Percentiles rank a stretch among this genome's conserved stretches.
Evolutionary conservation across 805 yeast species (phyloP).

Genomic region (Lachancea waltii): DNA sequence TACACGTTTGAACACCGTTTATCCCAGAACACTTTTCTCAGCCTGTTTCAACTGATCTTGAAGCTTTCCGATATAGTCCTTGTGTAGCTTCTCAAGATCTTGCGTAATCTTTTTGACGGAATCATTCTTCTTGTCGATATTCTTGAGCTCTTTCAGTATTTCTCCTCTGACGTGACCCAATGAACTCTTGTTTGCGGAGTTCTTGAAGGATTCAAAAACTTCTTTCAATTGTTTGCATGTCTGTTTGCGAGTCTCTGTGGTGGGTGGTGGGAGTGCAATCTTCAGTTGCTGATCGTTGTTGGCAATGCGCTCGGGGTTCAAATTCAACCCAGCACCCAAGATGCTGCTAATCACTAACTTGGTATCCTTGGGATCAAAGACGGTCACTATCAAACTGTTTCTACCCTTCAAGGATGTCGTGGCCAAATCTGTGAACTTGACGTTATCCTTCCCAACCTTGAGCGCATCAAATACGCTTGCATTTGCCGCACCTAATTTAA

Average conservation of each 20-base stretch:
- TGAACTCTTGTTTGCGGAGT: slow-evolving; percentile 42
- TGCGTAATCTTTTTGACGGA: slow-evolving; percentile 46
- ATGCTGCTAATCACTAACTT: slow-evolving; percentile 67
- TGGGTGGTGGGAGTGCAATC: slow-evolving; percentile 68
- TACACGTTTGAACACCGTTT: too few relatives aligned
- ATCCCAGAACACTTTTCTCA: slow-evolving; percentile 39
- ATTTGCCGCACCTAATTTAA: slow-evolving; percentile 64
- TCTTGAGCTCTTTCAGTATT: slow-evolving; percentile 49
- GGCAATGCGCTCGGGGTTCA: slow-evolving; percentile 76
- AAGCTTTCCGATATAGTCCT: slow-evolving; percentile 54
- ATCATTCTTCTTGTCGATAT: slow-evolving; percentile 47
- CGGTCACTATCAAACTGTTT: slow-evolving; percentile 65
- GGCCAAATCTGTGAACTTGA: slow-evolving; percentile 57
- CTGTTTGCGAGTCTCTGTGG: slow-evolving; percentile 56
- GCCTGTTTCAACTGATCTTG: slow-evolving; percentile 48
- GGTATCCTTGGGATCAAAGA: slow-evolving; percentile 73
- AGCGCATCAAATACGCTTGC: slow-evolving; percentile 60
- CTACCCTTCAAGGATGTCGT: slow-evolving; percentile 64
- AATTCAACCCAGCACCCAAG: slow-evolving; percentile 57
- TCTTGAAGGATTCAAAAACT: slow-evolving; percentile 57
- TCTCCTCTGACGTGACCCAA: slow-evolving; percentile 53
- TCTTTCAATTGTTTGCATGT: slow-evolving; percentile 55
- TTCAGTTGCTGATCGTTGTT: slow-evolving; percentile 65
- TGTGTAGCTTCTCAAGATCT: slow-evolving; percentile 65
- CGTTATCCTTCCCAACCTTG: slow-evolving; percentile 41